These are phyloP conservation scores for Zoysia japonica DNA, from an alignment of 176 grass and related monocot species.

Conservation along the genomic window DNA sequence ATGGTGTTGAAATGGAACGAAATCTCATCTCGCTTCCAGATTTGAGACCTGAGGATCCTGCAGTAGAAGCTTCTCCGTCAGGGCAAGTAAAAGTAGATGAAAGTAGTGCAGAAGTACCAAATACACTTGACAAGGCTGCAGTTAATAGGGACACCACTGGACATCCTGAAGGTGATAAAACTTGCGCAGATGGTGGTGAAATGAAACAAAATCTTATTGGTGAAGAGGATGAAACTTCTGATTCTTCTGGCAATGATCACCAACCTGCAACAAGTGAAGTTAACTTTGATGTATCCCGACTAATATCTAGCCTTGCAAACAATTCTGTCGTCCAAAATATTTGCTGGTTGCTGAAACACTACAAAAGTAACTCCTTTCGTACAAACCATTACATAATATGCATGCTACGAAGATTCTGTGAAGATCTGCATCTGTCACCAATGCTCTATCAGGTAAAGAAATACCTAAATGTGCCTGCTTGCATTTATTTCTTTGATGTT, in stretches of 20 bases:
- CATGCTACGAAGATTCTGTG: constrained; percentile 89
- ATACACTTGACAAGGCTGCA: constrained; percentile 44
- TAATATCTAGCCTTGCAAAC: constrained; percentile 75
- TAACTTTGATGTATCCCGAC: constrained; percentile 76
- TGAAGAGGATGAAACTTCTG: constrained; percentile 52
- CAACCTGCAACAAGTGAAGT: constrained; percentile 81
- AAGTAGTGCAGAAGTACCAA: constrained; percentile 34
- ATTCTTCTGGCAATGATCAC: constrained; percentile 79
- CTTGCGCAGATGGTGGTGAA: constrained; percentile 33
- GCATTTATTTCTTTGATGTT: constrained; percentile 13
- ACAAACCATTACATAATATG: constrained; percentile 96
- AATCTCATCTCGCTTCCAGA: constrained; percentile 29
- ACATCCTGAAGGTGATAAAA: constrained; percentile 39
- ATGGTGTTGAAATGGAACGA: constrained; percentile 34
- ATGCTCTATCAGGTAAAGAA: constrained; percentile 95
- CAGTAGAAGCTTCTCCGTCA: constrained; percentile 24
- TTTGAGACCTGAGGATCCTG: constrained; percentile 30
- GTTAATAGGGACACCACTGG: constrained; percentile 33
- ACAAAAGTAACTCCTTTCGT: constrained; percentile 79
- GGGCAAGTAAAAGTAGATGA: constrained; percentile 34
- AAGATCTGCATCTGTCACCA: constrained; percentile 83
- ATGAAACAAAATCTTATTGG: constrained; percentile 48
- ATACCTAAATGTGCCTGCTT: constrained; percentile 16
- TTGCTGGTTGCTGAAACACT: constrained; percentile 91
- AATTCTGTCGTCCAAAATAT: constrained; percentile 88